Evolutionary conservation across 176 grass and related monocot genomes (phyloP).

Genomic region (Phoenix dactylifera): DNA sequence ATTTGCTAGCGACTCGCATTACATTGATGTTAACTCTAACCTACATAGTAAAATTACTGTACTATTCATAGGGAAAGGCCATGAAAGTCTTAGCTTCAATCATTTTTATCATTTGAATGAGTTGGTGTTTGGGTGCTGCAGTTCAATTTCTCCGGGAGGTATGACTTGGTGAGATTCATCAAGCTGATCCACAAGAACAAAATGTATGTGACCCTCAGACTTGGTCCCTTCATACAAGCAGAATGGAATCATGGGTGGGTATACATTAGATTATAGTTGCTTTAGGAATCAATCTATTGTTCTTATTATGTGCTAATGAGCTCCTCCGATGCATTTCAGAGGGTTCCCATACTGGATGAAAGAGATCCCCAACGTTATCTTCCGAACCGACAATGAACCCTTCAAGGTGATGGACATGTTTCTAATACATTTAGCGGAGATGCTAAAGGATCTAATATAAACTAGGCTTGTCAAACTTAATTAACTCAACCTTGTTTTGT

Average conservation of each 20-base stretch:
- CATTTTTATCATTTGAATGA: neutral
- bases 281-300: neutral
- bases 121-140: constrained; percentile 21
- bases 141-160: constrained; percentile 63
- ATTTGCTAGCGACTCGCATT: neutral
- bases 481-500: too few relatives aligned
- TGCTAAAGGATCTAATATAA: too few relatives aligned
- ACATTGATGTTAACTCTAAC: too few relatives aligned
- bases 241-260: constrained; percentile 91
- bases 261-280: neutral
- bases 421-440: too few relatives aligned
- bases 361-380: constrained; percentile 55
- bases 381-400: constrained; percentile 65
- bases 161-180: constrained; percentile 54
- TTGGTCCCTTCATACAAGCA: constrained; percentile 75
- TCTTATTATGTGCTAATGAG: constrained; percentile 1
- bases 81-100: neutral
- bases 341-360: constrained; percentile 82
- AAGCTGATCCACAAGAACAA: constrained; percentile 40
- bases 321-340: constrained; percentile 21
- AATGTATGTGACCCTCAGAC: constrained; percentile 53
- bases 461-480: too few relatives aligned
- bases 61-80: too few relatives aligned
- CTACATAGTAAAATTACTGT: too few relatives aligned
- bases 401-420: constrained; percentile 40